These are phyloP conservation scores for Sordariomycetes sp. DNA, from an alignment of 2,329 filamentous ascomycete genomes.

Conservation along the genomic window DNA sequence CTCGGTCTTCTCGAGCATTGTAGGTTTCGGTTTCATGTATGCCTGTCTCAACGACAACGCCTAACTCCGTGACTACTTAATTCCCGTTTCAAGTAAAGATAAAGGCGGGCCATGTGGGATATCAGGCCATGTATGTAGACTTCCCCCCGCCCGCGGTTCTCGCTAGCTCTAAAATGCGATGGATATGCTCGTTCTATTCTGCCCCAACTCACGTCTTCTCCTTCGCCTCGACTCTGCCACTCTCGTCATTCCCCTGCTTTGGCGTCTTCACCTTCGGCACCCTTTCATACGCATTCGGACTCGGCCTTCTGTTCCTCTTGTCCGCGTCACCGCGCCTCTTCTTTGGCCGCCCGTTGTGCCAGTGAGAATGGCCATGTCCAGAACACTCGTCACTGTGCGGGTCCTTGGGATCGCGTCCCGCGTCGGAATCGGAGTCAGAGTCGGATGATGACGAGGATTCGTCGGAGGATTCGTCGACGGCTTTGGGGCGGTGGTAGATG, in stretches of 20 bases:
- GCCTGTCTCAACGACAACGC: neutral
- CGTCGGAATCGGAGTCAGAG: slow-evolving; percentile 28
- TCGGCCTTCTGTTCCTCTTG: slow-evolving; percentile 36
- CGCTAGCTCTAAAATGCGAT: neutral
- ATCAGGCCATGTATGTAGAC: neutral
- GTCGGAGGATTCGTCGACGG: slow-evolving; percentile 69
- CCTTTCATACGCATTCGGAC: slow-evolving; percentile 74
- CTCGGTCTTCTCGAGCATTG: neutral
- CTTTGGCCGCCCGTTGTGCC: slow-evolving; percentile 20
- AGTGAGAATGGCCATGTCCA: slow-evolving; percentile 13
- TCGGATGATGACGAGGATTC: slow-evolving; percentile 45
- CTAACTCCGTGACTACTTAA: neutral
- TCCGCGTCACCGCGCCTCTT: slow-evolving; percentile 19
- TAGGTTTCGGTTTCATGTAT: neutral
- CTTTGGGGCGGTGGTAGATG: slow-evolving; percentile 84
- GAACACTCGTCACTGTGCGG: slow-evolving; percentile 6
- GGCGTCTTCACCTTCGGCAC: slow-evolving; percentile 24
- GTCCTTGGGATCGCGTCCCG: slow-evolving; percentile 8
- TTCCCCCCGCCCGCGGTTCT: neutral
- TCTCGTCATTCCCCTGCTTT: neutral
- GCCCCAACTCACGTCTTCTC: neutral
- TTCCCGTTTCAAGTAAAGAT: neutral
- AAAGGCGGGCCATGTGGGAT: neutral
- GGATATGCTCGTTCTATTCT: no score
- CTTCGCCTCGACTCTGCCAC: neutral